Evolutionary conservation across 2,329 filamentous ascomycete genomes (phyloP).

Genomic region (Colletotrichum trifolii): DNA sequence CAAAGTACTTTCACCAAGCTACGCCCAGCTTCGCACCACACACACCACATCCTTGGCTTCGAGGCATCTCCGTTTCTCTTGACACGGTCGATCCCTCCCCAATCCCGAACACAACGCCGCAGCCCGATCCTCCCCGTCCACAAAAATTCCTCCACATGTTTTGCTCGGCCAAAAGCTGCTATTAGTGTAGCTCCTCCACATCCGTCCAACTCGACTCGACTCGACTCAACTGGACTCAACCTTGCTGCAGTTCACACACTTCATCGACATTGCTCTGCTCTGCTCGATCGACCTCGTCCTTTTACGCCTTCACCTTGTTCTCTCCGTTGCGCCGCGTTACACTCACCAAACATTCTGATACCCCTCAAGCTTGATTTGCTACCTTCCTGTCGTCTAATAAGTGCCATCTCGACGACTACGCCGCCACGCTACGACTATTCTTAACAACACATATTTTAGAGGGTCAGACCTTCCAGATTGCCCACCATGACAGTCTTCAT

Average conservation of each 20-base stretch:
- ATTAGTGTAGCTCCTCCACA: constrained; percentile 11
- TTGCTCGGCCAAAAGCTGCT: constrained; percentile 18
- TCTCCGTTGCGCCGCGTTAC: too few species aligned
- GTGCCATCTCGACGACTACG: neutral
- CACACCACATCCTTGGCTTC: neutral
- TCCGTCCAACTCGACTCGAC: neutral
- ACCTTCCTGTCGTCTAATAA: neutral
- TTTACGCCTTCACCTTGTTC: too few species aligned
- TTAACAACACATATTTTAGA: neutral
- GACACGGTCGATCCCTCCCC: constrained; percentile 25
- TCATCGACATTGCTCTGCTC: too few species aligned
- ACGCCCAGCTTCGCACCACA: neutral
- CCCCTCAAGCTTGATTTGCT: neutral
- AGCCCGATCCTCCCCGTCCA: constrained; percentile 3
- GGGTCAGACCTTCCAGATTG: constrained; percentile 23
- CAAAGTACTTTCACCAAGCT: neutral
- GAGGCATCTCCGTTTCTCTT: neutral
- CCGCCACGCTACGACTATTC: neutral
- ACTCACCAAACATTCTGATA: neutral
- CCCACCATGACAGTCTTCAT: constrained; percentile 63
- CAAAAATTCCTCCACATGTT: constrained; percentile 21
- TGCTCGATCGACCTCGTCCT: neutral
- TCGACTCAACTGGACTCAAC: too few species aligned
- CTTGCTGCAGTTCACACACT: too few species aligned
- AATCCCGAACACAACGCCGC: constrained; percentile 13